Conservation (phyloP, 1,284 basidiomycete genomes). For the Chalciporus sp. region DNA sequence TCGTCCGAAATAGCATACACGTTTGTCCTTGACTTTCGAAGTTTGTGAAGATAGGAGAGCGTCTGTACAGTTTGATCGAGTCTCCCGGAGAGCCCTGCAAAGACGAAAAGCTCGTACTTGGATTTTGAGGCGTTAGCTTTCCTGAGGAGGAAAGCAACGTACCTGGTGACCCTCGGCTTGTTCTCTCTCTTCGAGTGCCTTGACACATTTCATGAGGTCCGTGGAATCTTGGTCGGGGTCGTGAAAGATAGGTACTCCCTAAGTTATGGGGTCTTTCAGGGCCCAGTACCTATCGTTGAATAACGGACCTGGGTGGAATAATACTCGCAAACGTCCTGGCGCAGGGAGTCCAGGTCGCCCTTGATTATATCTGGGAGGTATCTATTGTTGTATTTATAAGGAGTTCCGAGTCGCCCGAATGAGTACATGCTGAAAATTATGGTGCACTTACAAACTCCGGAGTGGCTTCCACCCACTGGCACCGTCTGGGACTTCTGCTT, state of each 20-base stretch:
- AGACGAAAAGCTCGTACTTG: conserved; percentile 71
- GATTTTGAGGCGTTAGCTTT: not conserved
- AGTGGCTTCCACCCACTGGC: conserved; percentile 7
- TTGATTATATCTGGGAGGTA: conserved; percentile 86
- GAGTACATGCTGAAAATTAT: not conserved
- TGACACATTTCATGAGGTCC: conserved; percentile 92
- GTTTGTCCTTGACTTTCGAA: conserved; percentile 62
- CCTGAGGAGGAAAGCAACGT: not conserved
- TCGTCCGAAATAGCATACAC: conserved; percentile 86
- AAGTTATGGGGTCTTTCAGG: conserved; percentile 7
- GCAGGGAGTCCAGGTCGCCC: conserved; percentile 91
- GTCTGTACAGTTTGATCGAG: conserved; percentile 95
- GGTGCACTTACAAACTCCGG: conserved; percentile 31
- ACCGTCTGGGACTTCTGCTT: conserved; percentile 6
- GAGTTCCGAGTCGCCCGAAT: not conserved
- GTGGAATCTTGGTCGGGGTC: conserved; percentile 85
- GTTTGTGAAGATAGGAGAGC: conserved; percentile 82
- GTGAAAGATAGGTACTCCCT: conserved; percentile 72
- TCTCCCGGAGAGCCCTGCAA: conserved; percentile 89
- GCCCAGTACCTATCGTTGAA: not conserved
- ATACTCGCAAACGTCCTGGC: conserved; percentile 70
- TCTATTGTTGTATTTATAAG: conserved; percentile 38
- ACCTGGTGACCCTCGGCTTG: conserved; percentile 41
- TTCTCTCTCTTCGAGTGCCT: conserved; percentile 60
- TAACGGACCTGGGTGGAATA: conserved; percentile 61